Conservation (phyloP, 441 rosid genomes). For the Bruguiera hainesii region DNA sequence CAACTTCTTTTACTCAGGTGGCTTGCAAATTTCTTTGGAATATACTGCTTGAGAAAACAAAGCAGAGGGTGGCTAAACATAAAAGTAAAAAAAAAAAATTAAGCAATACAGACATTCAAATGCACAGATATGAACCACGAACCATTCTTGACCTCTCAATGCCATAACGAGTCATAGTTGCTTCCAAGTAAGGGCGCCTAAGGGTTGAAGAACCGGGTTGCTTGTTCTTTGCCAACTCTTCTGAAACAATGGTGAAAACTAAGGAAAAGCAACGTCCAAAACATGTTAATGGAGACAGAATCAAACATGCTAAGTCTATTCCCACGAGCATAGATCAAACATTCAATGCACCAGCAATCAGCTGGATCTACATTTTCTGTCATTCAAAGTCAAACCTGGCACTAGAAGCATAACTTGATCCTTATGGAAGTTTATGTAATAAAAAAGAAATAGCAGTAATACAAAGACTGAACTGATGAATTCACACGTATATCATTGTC, state of each 20-base stretch:
- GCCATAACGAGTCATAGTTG: background rate
- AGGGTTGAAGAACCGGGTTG: background rate
- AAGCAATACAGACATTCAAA: background rate
- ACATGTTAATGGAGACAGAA: background rate
- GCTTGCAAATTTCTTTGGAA: constrained; percentile 5
- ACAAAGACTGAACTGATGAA: too few species aligned
- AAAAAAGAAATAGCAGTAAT: too few species aligned
- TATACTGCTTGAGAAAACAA: constrained; percentile 12
- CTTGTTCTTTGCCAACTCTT: background rate
- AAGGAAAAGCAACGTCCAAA: background rate
- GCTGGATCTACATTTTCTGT: background rate
- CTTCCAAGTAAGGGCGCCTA: background rate
- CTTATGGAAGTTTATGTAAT: too few species aligned
- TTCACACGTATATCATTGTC: background rate
- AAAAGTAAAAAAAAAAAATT: too few species aligned
- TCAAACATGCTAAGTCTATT: background rate
- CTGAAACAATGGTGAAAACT: constrained; percentile 6
- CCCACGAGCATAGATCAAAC: background rate
- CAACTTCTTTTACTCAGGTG: background rate
- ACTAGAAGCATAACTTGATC: too few species aligned
- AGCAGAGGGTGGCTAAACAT: background rate
- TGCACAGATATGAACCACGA: background rate
- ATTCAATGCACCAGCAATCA: too few species aligned
- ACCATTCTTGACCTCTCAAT: background rate
- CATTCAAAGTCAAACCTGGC: background rate